phyloP scores from a whole-genome alignment of 208 protist species.

The Acanthamoeba triangularis region DNA sequence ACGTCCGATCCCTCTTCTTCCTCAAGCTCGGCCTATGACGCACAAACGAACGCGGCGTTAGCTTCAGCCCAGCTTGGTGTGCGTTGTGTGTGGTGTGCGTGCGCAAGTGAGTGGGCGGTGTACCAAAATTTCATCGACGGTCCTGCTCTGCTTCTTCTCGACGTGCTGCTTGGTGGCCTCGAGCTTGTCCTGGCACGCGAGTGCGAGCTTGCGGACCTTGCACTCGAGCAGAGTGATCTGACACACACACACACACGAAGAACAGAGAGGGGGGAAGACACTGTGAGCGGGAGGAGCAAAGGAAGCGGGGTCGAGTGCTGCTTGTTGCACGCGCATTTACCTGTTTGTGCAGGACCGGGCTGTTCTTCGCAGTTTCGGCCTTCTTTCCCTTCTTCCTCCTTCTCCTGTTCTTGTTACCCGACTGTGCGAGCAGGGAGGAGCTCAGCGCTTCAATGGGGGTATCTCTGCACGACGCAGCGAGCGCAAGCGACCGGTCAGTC shows the following conservation, averaged over 20 bases:
- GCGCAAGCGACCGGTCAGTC: neutral
- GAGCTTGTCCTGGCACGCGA: conserved; percentile 37
- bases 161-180: conserved; percentile 62
- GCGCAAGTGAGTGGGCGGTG: neutral
- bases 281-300: neutral
- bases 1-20: conserved; percentile 84
- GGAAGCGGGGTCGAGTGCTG: neutral
- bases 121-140: conserved; percentile 68
- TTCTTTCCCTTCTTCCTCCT: conserved; percentile 71
- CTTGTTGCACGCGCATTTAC: neutral
- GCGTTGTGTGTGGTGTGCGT: neutral
- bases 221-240: conserved; percentile 56
- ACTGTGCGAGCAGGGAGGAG: neutral
- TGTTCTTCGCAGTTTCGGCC: conserved; percentile 21
- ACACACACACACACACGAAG: neutral
- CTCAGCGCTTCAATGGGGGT: neutral
- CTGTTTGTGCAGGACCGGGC: neutral
- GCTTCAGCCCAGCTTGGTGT: neutral
- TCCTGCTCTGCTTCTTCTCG: conserved; percentile 73
- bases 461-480: neutral
- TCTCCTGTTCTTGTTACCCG: neutral
- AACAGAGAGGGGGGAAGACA: neutral
- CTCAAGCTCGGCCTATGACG: conserved; percentile 87
- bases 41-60: neutral
- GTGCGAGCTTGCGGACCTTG: conserved; percentile 28